These are phyloP conservation scores for Betula pendula DNA, from an alignment of 306 rosid species.

Conservation along the genomic window DNA sequence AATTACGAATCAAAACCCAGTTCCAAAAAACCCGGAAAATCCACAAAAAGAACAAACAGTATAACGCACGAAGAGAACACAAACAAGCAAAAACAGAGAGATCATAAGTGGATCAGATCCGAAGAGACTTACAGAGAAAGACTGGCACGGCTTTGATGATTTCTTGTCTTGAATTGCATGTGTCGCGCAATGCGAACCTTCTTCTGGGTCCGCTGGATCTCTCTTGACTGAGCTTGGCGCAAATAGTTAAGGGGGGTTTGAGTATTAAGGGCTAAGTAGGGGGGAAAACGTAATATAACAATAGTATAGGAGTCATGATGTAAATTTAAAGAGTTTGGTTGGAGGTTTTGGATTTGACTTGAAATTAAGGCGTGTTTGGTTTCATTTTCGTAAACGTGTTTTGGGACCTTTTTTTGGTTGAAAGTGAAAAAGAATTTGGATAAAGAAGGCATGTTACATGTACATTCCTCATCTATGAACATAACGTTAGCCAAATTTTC, in stretches of 20 bases:
- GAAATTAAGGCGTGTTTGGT: not conserved
- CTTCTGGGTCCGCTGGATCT: slow-evolving; percentile 51
- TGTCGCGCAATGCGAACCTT: slow-evolving; percentile 37
- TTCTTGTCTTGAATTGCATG: slow-evolving; percentile 2
- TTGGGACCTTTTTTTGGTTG: not conserved
- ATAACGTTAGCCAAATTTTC: not conserved
- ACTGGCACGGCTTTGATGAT: slow-evolving; percentile 16
- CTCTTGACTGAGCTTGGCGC: slow-evolving; percentile 39
- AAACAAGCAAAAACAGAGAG: slow-evolving; percentile 12
- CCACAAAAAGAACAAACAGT: not conserved
- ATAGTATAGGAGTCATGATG: slow-evolving; percentile 8
- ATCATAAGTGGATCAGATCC: slow-evolving; percentile 39
- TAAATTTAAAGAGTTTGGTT: not conserved
- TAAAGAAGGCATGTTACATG: too few relatives aligned
- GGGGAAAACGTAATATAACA: slow-evolving; percentile 25
- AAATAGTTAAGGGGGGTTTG: slow-evolving; percentile 29
- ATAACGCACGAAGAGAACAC: slow-evolving; percentile 3
- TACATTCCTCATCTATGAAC: too few relatives aligned
- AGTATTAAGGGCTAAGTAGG: slow-evolving; percentile 22
- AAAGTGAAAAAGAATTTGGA: not conserved
- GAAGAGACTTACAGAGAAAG: slow-evolving; percentile 21
- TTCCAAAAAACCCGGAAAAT: slow-evolving; percentile 21
- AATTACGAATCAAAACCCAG: slow-evolving; percentile 14
- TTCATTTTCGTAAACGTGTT: slow-evolving; percentile 18
- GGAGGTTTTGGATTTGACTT: not conserved